These are phyloP conservation scores for Lipomyces mesembrius DNA, from an alignment of 805 yeast genomes.

Conservation along the genomic window DNA sequence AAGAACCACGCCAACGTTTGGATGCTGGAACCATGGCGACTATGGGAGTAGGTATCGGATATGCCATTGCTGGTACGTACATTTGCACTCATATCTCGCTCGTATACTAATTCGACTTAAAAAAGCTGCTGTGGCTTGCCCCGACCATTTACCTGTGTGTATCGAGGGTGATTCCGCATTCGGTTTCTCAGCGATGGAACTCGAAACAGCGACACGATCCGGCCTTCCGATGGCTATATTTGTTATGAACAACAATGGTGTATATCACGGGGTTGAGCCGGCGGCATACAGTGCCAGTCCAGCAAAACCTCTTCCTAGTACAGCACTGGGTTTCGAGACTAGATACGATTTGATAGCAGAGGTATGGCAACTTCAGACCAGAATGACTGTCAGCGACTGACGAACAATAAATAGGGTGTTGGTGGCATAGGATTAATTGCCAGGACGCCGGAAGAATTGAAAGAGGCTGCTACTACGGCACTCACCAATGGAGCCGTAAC, in stretches of 20 bases:
- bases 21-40: constrained; percentile 81
- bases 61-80: constrained; percentile 57
- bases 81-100: background rate
- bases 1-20: constrained; percentile 57
- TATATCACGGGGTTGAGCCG: constrained; percentile 64
- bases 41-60: constrained; percentile 76
- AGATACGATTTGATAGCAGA: constrained; percentile 61
- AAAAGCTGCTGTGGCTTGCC: constrained; percentile 35
- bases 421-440: constrained; percentile 62
- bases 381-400: background rate
- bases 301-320: constrained; percentile 54
- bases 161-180: constrained; percentile 80
- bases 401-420: constrained; percentile 44
- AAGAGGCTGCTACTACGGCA: constrained; percentile 46
- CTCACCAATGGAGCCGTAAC: constrained; percentile 48
- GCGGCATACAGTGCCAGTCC: constrained; percentile 40
- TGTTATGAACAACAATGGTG: constrained; percentile 76
- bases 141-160: constrained; percentile 54
- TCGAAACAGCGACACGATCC: constrained; percentile 68
- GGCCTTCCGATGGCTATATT: constrained; percentile 59
- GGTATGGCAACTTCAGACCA: constrained; percentile 25
- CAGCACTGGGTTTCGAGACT: constrained; percentile 62
- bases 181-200: constrained; percentile 73
- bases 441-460: constrained; percentile 50
- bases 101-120: background rate